Conservation (phyloP, 1,284 basidiomycete species). For the Apiotrichum montevideense region DNA sequence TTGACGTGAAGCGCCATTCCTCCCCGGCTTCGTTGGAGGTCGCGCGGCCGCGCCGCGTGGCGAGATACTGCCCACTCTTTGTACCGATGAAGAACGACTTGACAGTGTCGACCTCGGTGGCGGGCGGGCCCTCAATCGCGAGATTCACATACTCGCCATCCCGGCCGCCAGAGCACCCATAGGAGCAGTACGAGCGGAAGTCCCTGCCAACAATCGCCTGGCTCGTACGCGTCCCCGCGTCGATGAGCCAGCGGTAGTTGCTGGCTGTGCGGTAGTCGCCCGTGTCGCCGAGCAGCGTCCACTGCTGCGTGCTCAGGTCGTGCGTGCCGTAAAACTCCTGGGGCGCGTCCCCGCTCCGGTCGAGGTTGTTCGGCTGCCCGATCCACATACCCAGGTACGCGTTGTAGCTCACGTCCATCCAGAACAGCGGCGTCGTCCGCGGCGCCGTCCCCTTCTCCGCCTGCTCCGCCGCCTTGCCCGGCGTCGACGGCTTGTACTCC, state of each 20-base stretch:
- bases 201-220: conserved; percentile 3
- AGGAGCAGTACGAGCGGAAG: conserved; percentile 14
- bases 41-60: neutral
- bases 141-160: conserved; percentile 11
- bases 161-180: conserved; percentile 8
- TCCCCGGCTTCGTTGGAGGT: neutral
- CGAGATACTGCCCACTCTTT: neutral
- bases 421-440: conserved; percentile 7
- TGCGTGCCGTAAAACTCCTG: conserved; percentile 11
- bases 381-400: conserved; percentile 15
- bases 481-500: conserved; percentile 7
- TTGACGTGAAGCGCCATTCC: neutral
- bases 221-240: neutral
- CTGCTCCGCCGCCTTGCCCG: conserved; percentile 2
- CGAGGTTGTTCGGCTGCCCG: conserved; percentile 8
- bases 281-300: conserved; percentile 10
- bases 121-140: neutral
- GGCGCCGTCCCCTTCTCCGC: conserved; percentile 1
- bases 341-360: conserved; percentile 5
- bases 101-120: neutral
- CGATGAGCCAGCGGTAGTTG: conserved; percentile 14
- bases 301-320: conserved; percentile 9
- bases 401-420: conserved; percentile 13
- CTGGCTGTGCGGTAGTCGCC: conserved; percentile 9
- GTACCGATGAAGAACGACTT: neutral